Conservation (phyloP, 2,329 filamentous ascomycete species). For the Dactylellina leptospora region DNA sequence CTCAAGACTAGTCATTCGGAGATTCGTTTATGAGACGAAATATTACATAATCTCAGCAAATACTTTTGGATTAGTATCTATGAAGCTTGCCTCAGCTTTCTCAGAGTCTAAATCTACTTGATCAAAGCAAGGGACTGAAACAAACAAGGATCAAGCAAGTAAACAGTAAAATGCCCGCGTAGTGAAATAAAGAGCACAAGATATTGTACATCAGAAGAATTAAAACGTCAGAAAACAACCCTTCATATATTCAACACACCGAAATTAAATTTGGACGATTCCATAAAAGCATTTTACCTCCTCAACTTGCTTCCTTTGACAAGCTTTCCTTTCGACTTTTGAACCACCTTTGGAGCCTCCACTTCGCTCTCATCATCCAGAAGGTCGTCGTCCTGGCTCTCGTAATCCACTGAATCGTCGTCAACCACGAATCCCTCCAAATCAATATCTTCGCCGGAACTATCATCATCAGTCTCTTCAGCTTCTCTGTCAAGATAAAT, state of each 20-base stretch:
- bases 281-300: constrained; percentile 12
- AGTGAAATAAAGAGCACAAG: constrained; percentile 4
- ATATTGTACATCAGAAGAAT: constrained; percentile 49
- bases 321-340: constrained; percentile 52
- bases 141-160: constrained; percentile 11
- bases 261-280: constrained; percentile 12
- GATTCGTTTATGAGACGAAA: no score
- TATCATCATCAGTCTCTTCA: constrained; percentile 60
- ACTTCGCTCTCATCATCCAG: constrained; percentile 67
- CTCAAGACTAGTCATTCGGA: no score
- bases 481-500: constrained; percentile 58
- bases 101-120: constrained; percentile 38
- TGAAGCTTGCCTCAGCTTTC: no score
- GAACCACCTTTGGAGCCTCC: constrained; percentile 64
- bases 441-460: constrained; percentile 60
- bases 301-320: constrained; percentile 21
- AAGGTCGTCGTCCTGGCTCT: constrained; percentile 61
- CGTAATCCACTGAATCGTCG: constrained; percentile 61
- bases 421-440: constrained; percentile 64
- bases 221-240: constrained; percentile 14
- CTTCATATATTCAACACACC: constrained; percentile 30
- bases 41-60: neutral
- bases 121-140: constrained; percentile 16
- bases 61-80: constrained; percentile 39
- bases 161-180: neutral